phyloP scores from a whole-genome alignment of 2,329 filamentous ascomycete genomes.

The Tolypocladium capitatum region DNA sequence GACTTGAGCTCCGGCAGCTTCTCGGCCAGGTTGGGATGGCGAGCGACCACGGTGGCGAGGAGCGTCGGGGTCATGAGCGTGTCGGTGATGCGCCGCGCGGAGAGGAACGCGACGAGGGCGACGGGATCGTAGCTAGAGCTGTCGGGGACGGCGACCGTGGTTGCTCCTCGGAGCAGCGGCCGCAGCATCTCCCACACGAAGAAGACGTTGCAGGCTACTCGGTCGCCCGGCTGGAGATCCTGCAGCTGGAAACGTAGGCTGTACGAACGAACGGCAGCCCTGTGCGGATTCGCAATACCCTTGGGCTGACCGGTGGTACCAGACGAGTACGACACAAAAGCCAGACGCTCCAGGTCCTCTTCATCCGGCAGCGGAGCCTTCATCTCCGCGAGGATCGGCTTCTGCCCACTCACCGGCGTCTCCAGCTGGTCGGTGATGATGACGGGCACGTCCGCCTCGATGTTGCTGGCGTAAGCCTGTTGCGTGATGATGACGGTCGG shows the following conservation, averaged over 20 bases:
- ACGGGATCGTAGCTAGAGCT: conserved; percentile 66
- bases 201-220: conserved; percentile 80
- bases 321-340: conserved; percentile 72
- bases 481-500: conserved; percentile 61
- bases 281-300: conserved; percentile 68
- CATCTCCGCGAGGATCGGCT: conserved; percentile 17
- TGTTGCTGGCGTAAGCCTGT: conserved; percentile 47
- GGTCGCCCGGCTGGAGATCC: conserved; percentile 57
- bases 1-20: conserved; percentile 54
- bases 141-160: conserved; percentile 62
- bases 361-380: conserved; percentile 42
- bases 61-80: conserved; percentile 76
- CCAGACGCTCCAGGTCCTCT: conserved; percentile 58
- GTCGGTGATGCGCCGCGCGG: conserved; percentile 55
- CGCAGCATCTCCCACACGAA: conserved; percentile 78
- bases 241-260: conserved; percentile 57
- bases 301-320: conserved; percentile 71
- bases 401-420: conserved; percentile 11
- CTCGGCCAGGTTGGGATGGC: conserved; percentile 51
- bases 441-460: conserved; percentile 49
- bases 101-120: conserved; percentile 57
- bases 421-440: conserved; percentile 46
- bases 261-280: conserved; percentile 61
- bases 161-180: conserved; percentile 62
- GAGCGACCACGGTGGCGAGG: conserved; percentile 57